These are phyloP conservation scores for Penicillium sp. DNA, from an alignment of 2,329 filamentous ascomycete genomes.

Conservation along the genomic window DNA sequence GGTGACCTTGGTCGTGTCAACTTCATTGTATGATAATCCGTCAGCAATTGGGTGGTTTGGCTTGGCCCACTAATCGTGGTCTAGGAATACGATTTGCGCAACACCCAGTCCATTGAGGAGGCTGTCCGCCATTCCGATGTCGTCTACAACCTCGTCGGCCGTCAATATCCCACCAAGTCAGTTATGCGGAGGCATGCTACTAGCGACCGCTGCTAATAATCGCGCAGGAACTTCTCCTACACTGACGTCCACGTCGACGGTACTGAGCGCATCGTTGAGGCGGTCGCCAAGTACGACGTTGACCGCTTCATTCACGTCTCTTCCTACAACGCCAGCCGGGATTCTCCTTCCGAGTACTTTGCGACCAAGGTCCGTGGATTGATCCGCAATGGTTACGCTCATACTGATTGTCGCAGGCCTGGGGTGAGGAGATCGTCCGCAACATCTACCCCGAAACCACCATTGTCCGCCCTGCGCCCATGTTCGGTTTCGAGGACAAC, in stretches of 20 bases:
- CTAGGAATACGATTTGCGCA: slow-evolving; percentile 87
- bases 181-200: slow-evolving; percentile 21
- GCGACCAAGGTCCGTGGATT: slow-evolving; percentile 75
- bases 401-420: slow-evolving; percentile 57
- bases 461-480: slow-evolving; percentile 82
- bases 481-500: slow-evolving; percentile 92
- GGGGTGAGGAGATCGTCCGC: slow-evolving; percentile 72
- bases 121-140: slow-evolving; percentile 94
- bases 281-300: slow-evolving; percentile 93
- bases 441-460: slow-evolving; percentile 94
- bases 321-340: slow-evolving; percentile 75
- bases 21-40: slow-evolving; percentile 69
- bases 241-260: slow-evolving; percentile 91
- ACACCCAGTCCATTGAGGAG: slow-evolving; percentile 91
- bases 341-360: slow-evolving; percentile 81
- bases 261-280: slow-evolving; percentile 81
- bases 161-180: slow-evolving; percentile 92
- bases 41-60: too few species aligned
- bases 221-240: slow-evolving; percentile 78
- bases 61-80: too few species aligned
- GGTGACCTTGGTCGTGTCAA: slow-evolving; percentile 83
- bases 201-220: too few species aligned
- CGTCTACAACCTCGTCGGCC: slow-evolving; percentile 90
- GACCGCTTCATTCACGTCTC: slow-evolving; percentile 96
- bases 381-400: too few species aligned